phyloP scores from a whole-genome alignment of 345 rosid genomes.

The Corchorus capsularis region DNA sequence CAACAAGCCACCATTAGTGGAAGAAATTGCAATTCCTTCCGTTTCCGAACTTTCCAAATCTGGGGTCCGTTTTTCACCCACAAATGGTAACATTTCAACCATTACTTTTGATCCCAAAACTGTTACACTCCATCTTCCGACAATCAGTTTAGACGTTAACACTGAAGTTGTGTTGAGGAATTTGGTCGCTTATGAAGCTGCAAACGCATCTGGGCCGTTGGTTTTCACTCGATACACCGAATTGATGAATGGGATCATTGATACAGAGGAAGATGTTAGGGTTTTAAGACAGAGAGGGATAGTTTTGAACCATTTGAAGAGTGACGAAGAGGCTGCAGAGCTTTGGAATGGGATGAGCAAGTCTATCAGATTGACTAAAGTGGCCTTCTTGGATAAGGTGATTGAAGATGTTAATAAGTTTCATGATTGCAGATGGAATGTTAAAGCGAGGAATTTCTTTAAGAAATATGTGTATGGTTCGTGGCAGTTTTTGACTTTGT shows the following conservation, averaged over 20 bases:
- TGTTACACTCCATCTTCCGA: conserved; percentile 50
- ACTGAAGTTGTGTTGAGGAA: conserved; percentile 67
- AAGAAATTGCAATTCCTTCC: conserved; percentile 74
- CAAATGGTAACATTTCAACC: conserved; percentile 44
- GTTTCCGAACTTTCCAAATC: conserved; percentile 52
- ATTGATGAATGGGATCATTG: conserved; percentile 75
- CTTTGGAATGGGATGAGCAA: conserved; percentile 88
- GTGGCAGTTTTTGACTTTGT: conserved; percentile 60
- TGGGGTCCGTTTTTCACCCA: conserved; percentile 48
- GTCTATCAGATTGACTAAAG: conserved; percentile 65
- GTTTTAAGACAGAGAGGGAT: conserved; percentile 65
- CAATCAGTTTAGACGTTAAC: conserved; percentile 53
- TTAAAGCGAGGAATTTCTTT: conserved; percentile 45
- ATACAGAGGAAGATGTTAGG: conserved; percentile 65
- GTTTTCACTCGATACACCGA: conserved; percentile 73
- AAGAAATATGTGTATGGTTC: conserved; percentile 55
- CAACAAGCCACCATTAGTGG: conserved; percentile 54
- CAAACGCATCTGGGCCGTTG: conserved; percentile 59
- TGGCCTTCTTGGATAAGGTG: conserved; percentile 57
- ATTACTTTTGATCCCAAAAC: conserved; percentile 47
- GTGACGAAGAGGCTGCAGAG: conserved; percentile 64
- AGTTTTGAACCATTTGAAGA: conserved; percentile 60
- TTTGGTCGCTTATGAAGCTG: conserved; percentile 74
- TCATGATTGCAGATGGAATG: conserved; percentile 56
- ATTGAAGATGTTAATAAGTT: conserved; percentile 75